Percentiles rank a stretch among this genome's conserved stretches.
Conservation (phyloP, 768 basidiomycete genomes). For the Agrocybe praecox region DNA sequence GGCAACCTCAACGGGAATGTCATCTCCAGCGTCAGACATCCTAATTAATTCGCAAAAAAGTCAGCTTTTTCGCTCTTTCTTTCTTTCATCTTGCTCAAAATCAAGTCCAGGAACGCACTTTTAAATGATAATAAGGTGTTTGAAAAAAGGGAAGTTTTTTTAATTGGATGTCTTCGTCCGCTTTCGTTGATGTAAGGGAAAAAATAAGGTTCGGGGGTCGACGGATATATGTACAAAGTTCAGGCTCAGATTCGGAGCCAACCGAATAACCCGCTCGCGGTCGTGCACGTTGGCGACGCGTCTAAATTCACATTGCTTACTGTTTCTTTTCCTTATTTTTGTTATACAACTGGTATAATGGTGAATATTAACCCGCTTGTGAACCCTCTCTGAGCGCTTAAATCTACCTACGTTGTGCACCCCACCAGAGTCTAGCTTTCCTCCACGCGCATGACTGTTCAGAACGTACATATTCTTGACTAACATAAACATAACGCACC, state of each 20-base stretch:
- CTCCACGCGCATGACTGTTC: conserved; percentile 72
- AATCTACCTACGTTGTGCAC: neutral
- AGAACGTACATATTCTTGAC: conserved; percentile 70
- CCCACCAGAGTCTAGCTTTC: conserved; percentile 67
- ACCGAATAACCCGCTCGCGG: conserved; percentile 16
- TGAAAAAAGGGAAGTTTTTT: conserved; percentile 27
- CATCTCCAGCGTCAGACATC: conserved; percentile 99
- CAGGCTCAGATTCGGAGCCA: conserved; percentile 53
- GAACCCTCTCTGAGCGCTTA: neutral
- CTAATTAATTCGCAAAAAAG: conserved; percentile 26
- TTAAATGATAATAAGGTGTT: conserved; percentile 32
- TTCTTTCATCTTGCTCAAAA: neutral
- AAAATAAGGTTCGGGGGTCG: conserved; percentile 46
- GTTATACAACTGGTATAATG: conserved; percentile 14
- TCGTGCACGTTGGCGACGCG: conserved; percentile 29
- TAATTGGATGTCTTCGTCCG: conserved; percentile 84
- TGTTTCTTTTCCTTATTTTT: too few species aligned
- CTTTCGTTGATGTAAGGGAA: conserved; percentile 88
- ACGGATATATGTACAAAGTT: conserved; percentile 34
- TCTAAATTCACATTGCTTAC: neutral
- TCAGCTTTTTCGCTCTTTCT: conserved; percentile 6
- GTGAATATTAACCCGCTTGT: conserved; percentile 20
- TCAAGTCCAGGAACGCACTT: conserved; percentile 33
- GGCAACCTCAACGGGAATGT: conserved; percentile 75
- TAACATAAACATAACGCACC: neutral